Evolutionary conservation across 2,329 filamentous ascomycete species (phyloP), one percentile per base, ranked within the genome.

Genomic region (Colletotrichum falcatum): DNA sequence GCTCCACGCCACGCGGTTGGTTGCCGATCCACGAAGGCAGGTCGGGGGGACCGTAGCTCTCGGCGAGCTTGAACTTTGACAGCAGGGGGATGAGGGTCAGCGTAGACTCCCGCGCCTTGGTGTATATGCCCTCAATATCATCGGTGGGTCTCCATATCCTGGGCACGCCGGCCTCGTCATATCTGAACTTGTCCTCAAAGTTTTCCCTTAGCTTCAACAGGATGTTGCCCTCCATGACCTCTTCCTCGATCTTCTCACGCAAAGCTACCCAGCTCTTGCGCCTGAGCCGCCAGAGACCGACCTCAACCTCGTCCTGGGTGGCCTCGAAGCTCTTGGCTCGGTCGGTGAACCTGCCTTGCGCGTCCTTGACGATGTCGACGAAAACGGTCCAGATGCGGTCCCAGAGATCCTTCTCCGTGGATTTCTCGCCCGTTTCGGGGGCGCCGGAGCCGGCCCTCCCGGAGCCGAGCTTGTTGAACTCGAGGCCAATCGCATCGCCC

Each of bases 181-280:
- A 99, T 73, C 96, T 92, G 88, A 99, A 99, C 82, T 97, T 98
- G 84, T 99, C 96, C 82, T 99, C 96, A 75, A 99, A 99, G 83
- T 98, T 98, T 81, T 99, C 96, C 44, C 96, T 90, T 61, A 99
- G 89, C 85, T 99, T 99, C 75, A 98, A 86, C 42, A 98, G 85
- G 64, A 99, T 90, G 78, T 98, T 99, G 76, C 95, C 95, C 83
- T 98, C 96, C 90, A 97, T 97, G 78, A 98, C 94, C 82, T 99
- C 96, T 78, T 99, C 96, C 44, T 98, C 95, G 72, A 99, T 92
- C 84, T 94, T 96, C 70, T 94, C 91, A 55, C 94, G 89, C 72
- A 99, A 86, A 18, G 95, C 95, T 49, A 91, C 91, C 96, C 96
- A 99, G 72, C 94, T 96, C 86, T 98, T 98, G 73, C 95, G 90